phyloP scores from a whole-genome alignment of 176 grass and related monocot genomes.

The Rhynchospora breviuscula region DNA sequence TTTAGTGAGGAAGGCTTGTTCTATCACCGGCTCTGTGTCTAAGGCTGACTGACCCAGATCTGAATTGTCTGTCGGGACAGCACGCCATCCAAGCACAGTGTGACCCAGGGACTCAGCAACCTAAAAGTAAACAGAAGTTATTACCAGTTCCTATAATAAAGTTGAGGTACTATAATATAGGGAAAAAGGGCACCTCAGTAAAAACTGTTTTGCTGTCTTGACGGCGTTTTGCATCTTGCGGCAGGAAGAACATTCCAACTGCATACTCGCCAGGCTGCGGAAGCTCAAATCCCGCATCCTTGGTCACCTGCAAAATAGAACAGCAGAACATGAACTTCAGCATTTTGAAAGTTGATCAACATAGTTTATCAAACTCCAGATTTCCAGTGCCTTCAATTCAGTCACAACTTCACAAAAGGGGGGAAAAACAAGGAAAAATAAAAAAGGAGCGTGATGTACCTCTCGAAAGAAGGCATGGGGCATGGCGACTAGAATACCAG shows the following conservation, averaged over 20 bases:
- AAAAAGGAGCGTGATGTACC: constrained; percentile 24
- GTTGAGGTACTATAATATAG: background rate
- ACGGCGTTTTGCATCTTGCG: constrained; percentile 58
- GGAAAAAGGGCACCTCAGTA: constrained; percentile 37
- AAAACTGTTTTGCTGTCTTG: constrained; percentile 77
- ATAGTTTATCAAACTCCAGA: background rate
- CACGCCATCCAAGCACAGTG: constrained; percentile 78
- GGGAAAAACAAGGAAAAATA: background rate
- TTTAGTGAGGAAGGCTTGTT: constrained; percentile 79
- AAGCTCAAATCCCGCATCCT: constrained; percentile 74
- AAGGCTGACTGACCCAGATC: constrained; percentile 75
- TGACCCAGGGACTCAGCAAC: constrained; percentile 70
- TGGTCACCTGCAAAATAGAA: constrained; percentile 51
- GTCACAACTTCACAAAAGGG: too few relatives aligned
- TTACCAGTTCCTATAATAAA: background rate
- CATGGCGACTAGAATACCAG: constrained; percentile 85
- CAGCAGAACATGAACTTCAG: background rate
- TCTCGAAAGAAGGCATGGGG: constrained; percentile 71
- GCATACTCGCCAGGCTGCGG: constrained; percentile 67
- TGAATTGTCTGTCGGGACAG: constrained; percentile 78
- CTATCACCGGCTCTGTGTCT: constrained; percentile 65
- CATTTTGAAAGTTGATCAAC: background rate
- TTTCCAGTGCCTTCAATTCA: background rate
- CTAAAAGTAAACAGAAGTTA: constrained; percentile 29
- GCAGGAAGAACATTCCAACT: constrained; percentile 89